These are phyloP conservation scores for Penicillium corylophilum DNA, from an alignment of 2,329 filamentous ascomycete genomes.

Conservation along the genomic window DNA sequence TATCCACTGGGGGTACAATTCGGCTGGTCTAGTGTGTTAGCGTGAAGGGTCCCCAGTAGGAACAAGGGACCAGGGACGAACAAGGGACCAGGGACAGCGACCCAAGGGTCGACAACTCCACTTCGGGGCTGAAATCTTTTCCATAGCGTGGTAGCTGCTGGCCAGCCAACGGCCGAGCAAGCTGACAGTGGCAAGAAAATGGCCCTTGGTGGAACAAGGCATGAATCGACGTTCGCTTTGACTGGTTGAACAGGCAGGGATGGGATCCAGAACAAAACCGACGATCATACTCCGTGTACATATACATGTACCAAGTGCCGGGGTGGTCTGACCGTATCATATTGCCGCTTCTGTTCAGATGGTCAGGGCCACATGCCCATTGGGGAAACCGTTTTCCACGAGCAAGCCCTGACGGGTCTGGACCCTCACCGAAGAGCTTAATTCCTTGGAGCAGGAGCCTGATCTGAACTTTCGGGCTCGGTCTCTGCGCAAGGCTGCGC, in stretches of 20 bases:
- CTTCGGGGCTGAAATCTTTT: constrained; percentile 6
- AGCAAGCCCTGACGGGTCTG: neutral
- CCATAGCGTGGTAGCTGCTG: constrained; percentile 4
- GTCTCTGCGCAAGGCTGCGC: neutral
- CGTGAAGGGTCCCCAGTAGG: constrained; percentile 1
- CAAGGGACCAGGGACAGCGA: neutral
- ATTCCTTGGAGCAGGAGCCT: neutral
- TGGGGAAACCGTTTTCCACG: neutral
- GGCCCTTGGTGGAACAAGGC: constrained; percentile 2
- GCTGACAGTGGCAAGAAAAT: constrained; percentile 1
- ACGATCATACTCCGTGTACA: constrained; percentile 20
- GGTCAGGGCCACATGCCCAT: neutral
- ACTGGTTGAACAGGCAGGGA: constrained; percentile 9
- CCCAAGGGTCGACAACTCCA: neutral
- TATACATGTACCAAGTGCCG: constrained; percentile 9
- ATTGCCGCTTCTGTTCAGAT: neutral
- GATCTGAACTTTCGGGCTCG: neutral
- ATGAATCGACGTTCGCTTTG: constrained; percentile 17
- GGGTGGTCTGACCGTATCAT: constrained; percentile 15
- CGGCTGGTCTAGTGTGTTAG: neutral
- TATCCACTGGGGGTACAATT: neutral
- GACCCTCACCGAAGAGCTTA: constrained; percentile 8
- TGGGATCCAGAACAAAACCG: constrained; percentile 7
- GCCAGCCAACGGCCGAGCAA: constrained; percentile 1
- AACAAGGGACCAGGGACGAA: neutral